phyloP scores from a whole-genome alignment of 2,329 filamentous ascomycete genomes.

The Teratosphaeria viscida region DNA sequence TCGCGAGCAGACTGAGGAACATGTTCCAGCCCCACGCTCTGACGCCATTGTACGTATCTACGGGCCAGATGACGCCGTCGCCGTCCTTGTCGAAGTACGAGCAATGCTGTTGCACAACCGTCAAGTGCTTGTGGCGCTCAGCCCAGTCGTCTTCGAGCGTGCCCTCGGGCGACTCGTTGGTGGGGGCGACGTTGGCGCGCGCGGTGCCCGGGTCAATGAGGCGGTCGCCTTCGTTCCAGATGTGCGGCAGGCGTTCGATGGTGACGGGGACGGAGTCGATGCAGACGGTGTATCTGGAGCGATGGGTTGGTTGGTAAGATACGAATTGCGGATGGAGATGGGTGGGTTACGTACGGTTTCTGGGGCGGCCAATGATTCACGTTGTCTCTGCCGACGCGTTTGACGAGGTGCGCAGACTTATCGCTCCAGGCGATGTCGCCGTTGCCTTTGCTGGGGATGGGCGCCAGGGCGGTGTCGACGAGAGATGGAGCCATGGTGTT shows the following conservation, averaged over 20 bases:
- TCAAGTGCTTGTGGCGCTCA: conserved; percentile 29
- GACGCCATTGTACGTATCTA: conserved; percentile 41
- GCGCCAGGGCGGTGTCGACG: neutral
- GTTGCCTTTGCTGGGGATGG: neutral
- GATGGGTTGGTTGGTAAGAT: neutral
- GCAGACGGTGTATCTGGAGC: conserved; percentile 8
- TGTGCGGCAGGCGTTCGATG: conserved; percentile 15
- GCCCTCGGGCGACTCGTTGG: conserved; percentile 31
- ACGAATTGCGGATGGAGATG: neutral
- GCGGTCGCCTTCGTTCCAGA: conserved; percentile 10
- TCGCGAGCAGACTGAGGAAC: conserved; percentile 33
- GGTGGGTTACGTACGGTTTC: neutral
- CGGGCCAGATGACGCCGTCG: conserved; percentile 45
- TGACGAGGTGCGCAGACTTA: neutral
- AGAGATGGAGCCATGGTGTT: neutral
- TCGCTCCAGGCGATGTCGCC: neutral
- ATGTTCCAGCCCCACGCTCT: conserved; percentile 36
- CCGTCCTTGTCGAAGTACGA: conserved; percentile 36
- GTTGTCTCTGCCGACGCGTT: neutral
- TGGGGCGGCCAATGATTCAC: neutral
- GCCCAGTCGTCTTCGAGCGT: conserved; percentile 32
- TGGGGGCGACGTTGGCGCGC: conserved; percentile 33
- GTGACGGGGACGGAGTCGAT: conserved; percentile 13
- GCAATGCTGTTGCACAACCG: conserved; percentile 44
- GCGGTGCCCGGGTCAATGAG: conserved; percentile 28